Evolutionary conservation across 2,329 filamentous ascomycete genomes (phyloP).

Genomic region (Phialophora chinensis): DNA sequence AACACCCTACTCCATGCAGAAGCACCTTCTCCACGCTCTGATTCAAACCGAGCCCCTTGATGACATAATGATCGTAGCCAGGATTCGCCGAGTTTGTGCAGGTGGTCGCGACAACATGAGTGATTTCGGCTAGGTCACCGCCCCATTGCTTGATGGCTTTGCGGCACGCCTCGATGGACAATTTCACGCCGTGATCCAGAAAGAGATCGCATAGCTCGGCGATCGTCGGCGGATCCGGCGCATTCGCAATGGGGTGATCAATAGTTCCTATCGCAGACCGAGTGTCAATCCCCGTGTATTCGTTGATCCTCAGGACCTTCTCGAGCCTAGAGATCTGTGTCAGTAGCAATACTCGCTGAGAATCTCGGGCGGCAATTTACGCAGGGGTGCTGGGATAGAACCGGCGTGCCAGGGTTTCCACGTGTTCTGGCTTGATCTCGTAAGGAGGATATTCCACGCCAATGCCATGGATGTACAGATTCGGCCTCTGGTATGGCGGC

Average conservation of each 20-base stretch:
- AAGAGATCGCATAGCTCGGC: constrained; percentile 41
- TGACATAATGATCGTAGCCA: constrained; percentile 70
- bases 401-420: constrained; percentile 60
- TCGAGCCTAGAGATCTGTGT: constrained; percentile 56
- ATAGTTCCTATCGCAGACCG: constrained; percentile 67
- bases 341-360: neutral
- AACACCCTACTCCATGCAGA: constrained; percentile 70
- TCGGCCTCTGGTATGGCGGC: constrained; percentile 48
- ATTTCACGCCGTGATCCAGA: constrained; percentile 41
- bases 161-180: constrained; percentile 43
- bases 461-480: constrained; percentile 64
- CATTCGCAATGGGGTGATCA: constrained; percentile 67
- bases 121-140: constrained; percentile 53
- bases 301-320: constrained; percentile 68
- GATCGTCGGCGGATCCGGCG: constrained; percentile 44
- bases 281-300: constrained; percentile 68
- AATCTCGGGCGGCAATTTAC: constrained; percentile 51
- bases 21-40: constrained; percentile 68
- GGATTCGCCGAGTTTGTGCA: constrained; percentile 74
- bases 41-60: constrained; percentile 63
- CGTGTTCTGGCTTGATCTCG: constrained; percentile 55
- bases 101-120: constrained; percentile 70
- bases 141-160: constrained; percentile 44
- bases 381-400: constrained; percentile 66
- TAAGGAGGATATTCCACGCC: constrained; percentile 67